A percentile compares a stretch with the other conserved stretches of the same genome.
Conservation (phyloP, 164 flowering plant species). For the Vitis rotundifolia region DNA sequence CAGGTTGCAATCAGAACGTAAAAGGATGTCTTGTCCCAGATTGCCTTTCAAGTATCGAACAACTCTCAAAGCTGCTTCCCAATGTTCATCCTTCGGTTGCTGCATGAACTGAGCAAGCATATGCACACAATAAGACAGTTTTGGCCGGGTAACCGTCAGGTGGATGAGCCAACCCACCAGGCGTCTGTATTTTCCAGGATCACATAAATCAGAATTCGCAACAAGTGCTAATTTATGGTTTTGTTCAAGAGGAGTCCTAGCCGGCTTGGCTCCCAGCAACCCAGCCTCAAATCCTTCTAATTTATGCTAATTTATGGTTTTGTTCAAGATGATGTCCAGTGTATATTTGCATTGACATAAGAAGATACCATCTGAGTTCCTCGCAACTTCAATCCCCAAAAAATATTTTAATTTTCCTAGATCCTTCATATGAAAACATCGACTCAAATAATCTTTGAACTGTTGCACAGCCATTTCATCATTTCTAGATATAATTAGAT, state of each 20-base stretch:
- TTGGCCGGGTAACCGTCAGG: constrained; percentile 7
- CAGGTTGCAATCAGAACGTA: background rate
- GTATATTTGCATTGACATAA: background rate
- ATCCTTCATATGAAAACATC: background rate
- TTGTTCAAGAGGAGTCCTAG: background rate
- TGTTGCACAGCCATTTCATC: too few species aligned
- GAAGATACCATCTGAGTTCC: background rate
- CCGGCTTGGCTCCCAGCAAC: background rate
- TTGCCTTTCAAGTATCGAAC: background rate
- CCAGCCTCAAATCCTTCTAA: background rate
- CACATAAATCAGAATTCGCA: background rate
- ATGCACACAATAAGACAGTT: constrained; percentile 5
- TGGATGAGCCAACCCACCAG: constrained; percentile 2
- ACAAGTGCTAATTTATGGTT: background rate
- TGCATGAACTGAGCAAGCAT: constrained; percentile 6
- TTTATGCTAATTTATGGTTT: too few species aligned
- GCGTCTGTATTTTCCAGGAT: background rate
- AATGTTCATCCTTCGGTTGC: background rate
- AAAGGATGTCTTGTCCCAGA: background rate
- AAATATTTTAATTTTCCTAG: background rate
- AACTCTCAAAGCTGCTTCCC: background rate
- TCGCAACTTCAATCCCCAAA: background rate
- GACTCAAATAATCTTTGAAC: too few species aligned
- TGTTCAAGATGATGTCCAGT: background rate
- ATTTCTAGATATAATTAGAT: too few species aligned